Evolutionary conservation across 192 early-diverging fungal species (phyloP).

Genomic region (Globomyces pollinis-pini): DNA sequence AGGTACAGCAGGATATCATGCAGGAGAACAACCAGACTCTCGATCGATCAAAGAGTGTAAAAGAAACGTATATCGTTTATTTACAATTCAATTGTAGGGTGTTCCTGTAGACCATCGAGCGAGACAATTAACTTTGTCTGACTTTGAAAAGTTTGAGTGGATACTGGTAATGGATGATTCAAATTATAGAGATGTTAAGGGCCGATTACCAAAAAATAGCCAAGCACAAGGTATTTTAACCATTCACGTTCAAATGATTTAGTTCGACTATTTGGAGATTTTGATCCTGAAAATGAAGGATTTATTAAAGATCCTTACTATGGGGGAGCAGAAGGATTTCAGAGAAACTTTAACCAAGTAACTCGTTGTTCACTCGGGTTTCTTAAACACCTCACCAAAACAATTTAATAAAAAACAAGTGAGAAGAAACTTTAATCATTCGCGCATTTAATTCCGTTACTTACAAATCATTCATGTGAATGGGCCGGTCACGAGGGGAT

Average conservation of each 20-base stretch:
- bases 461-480: too few species aligned
- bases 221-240: slow-evolving; percentile 39
- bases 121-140: slow-evolving; percentile 51
- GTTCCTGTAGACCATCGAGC: slow-evolving; percentile 70
- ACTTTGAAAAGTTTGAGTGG: slow-evolving; percentile 73
- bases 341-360: slow-evolving; percentile 69
- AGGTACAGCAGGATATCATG: slow-evolving; percentile 80
- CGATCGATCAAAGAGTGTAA: slow-evolving; percentile 61
- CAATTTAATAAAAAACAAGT: neutral
- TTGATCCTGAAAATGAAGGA: slow-evolving; percentile 61
- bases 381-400: slow-evolving; percentile 25
- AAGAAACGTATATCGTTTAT: too few species aligned
- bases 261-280: slow-evolving; percentile 80
- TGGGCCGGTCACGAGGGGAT: too few species aligned
- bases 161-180: slow-evolving; percentile 89
- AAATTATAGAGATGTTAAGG: slow-evolving; percentile 59
- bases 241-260: too few species aligned
- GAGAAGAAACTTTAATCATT: too few species aligned
- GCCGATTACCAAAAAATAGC: slow-evolving; percentile 28
- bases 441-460: too few species aligned
- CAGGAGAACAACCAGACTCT: slow-evolving; percentile 63
- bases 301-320: slow-evolving; percentile 76
- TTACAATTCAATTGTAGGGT: too few species aligned
- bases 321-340: slow-evolving; percentile 65
- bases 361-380: slow-evolving; percentile 62